Conservation (phyloP, 257 asterid species). For the Nicotiana tomentosiformis region DNA sequence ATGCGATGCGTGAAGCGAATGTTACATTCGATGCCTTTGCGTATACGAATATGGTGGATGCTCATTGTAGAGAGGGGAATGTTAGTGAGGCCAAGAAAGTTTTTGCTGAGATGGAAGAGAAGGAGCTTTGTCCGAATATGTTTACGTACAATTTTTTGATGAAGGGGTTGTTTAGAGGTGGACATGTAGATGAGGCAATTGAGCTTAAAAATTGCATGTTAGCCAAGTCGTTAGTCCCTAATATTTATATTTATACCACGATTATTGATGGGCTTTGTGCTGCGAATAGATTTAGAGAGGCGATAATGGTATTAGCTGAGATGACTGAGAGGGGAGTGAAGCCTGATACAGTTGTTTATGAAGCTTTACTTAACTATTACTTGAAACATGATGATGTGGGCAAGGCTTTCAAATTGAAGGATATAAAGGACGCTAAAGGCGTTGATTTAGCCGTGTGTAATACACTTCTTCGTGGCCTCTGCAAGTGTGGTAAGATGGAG, state of each 20-base stretch:
- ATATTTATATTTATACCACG: slow-evolving; percentile 10
- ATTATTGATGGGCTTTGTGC: slow-evolving; percentile 15
- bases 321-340: slow-evolving; percentile 16
- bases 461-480: slow-evolving; percentile 10
- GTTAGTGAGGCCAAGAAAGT: slow-evolving; percentile 10
- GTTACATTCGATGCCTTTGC: slow-evolving; percentile 5
- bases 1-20: slow-evolving; percentile 11
- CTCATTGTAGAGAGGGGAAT: slow-evolving; percentile 15
- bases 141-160: slow-evolving; percentile 10
- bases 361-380: slow-evolving; percentile 5
- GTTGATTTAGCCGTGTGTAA: background rate
- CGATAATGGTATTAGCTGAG: slow-evolving; percentile 13
- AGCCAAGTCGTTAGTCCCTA: slow-evolving; percentile 9
- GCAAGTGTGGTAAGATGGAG: slow-evolving; percentile 17
- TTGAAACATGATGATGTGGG: slow-evolving; percentile 10
- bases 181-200: slow-evolving; percentile 18
- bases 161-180: slow-evolving; percentile 15
- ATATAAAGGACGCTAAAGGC: slow-evolving; percentile 6
- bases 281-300: slow-evolving; percentile 13
- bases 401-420: background rate
- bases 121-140: slow-evolving; percentile 4
- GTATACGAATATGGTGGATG: slow-evolving; percentile 2
- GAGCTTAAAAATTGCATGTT: slow-evolving; percentile 13
- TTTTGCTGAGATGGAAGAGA: slow-evolving; percentile 15
- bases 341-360: slow-evolving; percentile 12